Conservation (phyloP, 2,329 filamentous ascomycete genomes). For the Neophaeococcomyces mojaviensis region DNA sequence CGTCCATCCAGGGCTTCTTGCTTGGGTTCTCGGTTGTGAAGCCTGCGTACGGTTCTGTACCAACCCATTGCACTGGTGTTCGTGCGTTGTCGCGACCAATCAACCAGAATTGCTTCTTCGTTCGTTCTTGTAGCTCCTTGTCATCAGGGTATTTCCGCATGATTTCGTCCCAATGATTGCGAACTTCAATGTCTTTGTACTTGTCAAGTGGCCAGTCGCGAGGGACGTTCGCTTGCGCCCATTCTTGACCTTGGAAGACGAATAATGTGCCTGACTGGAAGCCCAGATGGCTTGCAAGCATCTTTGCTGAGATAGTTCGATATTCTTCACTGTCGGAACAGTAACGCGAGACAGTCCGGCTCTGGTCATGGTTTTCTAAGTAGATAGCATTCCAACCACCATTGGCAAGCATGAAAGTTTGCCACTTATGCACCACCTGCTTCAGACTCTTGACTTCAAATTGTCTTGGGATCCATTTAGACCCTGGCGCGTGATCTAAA, state of each 20-base stretch:
- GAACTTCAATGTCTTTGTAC: constrained; percentile 36
- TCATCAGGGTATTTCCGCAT: constrained; percentile 9
- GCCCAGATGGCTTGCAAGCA: constrained; percentile 45
- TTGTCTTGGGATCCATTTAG: constrained; percentile 41
- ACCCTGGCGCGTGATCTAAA: constrained; percentile 46
- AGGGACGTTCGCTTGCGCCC: constrained; percentile 53
- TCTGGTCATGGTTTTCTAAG: constrained; percentile 58
- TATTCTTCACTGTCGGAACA: constrained; percentile 39
- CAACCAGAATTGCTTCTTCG: constrained; percentile 9
- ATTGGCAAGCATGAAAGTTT: constrained; percentile 44
- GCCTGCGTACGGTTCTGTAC: constrained; percentile 44
- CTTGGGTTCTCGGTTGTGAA: constrained; percentile 41
- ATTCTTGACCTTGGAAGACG: constrained; percentile 55
- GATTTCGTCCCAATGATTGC: constrained; percentile 40
- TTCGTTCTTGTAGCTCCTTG: constrained; percentile 5
- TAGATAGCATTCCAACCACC: constrained; percentile 52
- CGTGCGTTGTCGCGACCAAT: constrained; percentile 50
- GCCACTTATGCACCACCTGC: constrained; percentile 42
- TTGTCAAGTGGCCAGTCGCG: constrained; percentile 42
- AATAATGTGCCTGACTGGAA: constrained; percentile 49
- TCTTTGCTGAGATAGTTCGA: constrained; percentile 43
- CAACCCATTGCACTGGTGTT: constrained; percentile 62
- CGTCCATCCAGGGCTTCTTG: constrained; percentile 51
- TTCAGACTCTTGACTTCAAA: constrained; percentile 46
- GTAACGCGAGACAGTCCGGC: constrained; percentile 48